Base-by-base conservation (phyloP, 495 filamentous ascomycete species). In the Daldinia childiae region DNA sequence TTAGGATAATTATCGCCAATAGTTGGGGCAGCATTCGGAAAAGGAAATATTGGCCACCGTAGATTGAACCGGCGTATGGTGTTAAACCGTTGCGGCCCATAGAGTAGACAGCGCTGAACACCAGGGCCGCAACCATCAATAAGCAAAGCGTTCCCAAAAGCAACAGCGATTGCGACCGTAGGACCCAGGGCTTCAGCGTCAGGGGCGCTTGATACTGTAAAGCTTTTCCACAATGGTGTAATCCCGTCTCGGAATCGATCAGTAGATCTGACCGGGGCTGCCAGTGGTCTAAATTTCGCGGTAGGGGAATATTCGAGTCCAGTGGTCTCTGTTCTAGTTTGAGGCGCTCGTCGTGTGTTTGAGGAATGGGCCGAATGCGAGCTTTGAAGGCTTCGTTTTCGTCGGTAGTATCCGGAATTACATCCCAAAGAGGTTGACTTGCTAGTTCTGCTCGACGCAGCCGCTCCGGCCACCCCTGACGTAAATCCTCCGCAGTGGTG, bases 1-100 rank as follows among this genome's bases (percentile, higher is more conserved):
- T 76, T 27, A 95, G 80, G 15, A 97, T 79, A n/a, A 89, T 68
- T 1, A 87, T 86, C 2, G 89, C 92, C n/a, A 95, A 67, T 0
- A 96, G 81, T 63, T 92, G 92, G 4, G 94, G 94, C 6, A 97
- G 77, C 74, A 94, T 93, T 64, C 92, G 86, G 76, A 96, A 92
- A 59, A 97, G 80, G 77, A 97, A 97, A 76, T 96, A 97, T n/a
- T 88, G 86, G 8, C 82, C 80, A 26, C 88, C 90, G 56, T 90
- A 89, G 52, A 90, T 89, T 60, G 75, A 79, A 27, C 84, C 83
- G 21, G 78, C 78, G 78, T 93, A 97, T 9, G 81, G 72, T 78
- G 87, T 87, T 6, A 97, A 76, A 0, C 94, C 92, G 8, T 83
- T 70, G 60, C 90, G 85, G 5, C 80, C 73, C 24, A 83, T 80